Evolutionary conservation across 495 filamentous ascomycete species (phyloP), one percentile per base, ranked within the genome.

Genomic region (Xylaria telfairii): DNA sequence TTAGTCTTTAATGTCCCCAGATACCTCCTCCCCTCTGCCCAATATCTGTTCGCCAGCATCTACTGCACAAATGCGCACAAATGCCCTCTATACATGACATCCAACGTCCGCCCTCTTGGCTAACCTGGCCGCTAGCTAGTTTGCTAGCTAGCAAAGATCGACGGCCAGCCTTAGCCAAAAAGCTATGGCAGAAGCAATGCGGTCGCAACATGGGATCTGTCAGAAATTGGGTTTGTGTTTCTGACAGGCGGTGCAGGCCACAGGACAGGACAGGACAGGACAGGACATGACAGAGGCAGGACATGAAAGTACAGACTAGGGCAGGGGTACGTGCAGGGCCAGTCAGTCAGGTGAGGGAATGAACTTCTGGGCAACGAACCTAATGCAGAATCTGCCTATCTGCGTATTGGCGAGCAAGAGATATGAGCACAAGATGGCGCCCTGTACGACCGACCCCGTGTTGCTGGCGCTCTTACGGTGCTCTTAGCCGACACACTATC

Each of bases 321-420:
- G n/a, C 51, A 73, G 74, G 71, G 72, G 73, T 68, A 70, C 65
- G 70, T 79, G 74, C 71, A 79, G 77, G 71, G 76, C 61, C 68
- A 69, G 72, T 69, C 71, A 68, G 78, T 79, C 76, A 77, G 79
- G 74, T 78, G 77, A 78, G 76, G 59, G 19, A 72, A 73, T 69
- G 67, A 47, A 63, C 65, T 75, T 76, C 81, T 78, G 70, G 81
- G 64, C n/a, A 24, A 83, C 81, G 78, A 82, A 82, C 81, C 77
- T 80, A 76, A 78, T 69, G 76, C 75, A 74, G 68, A 71, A 46
- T 71, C 69, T 76, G 75, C 21, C 39, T 71, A 49, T 65, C 37
- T 56, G 51, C 39, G 65, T 7, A 47, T 47, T 59, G 67, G 32
- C 30, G 56, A 57, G 30, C 19, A 10, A 56, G 32, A 37, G 34